Evolutionary conservation across 2,329 filamentous ascomycete genomes (phyloP).

Genomic region (Fusarium floridanum): DNA sequence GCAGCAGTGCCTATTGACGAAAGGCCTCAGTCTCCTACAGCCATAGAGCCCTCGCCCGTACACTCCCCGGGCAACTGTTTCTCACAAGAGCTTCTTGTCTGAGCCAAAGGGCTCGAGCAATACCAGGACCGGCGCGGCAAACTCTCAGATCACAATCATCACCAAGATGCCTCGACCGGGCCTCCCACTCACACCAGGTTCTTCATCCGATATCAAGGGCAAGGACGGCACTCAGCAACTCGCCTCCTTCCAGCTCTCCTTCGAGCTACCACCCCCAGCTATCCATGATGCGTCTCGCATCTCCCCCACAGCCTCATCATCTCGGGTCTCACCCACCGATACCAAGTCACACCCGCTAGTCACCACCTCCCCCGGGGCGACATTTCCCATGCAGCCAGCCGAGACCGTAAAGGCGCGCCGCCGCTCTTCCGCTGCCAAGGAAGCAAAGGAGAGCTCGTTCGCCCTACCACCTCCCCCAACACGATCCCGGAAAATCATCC

Average conservation of each 20-base stretch:
- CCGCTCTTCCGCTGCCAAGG: slow-evolving; percentile 61
- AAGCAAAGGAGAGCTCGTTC: slow-evolving; percentile 73
- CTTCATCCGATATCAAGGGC: slow-evolving; percentile 83
- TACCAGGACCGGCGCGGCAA: neutral
- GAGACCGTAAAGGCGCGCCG: slow-evolving; percentile 67
- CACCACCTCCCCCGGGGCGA: slow-evolving; percentile 42
- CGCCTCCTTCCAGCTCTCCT: slow-evolving; percentile 73
- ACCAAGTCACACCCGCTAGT: slow-evolving; percentile 50
- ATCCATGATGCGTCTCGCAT: slow-evolving; percentile 65
- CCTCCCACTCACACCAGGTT: slow-evolving; percentile 79
- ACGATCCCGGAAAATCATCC: slow-evolving; percentile 93
- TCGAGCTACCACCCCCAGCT: slow-evolving; percentile 83
- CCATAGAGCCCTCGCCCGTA: neutral
- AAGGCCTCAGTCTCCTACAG: neutral
- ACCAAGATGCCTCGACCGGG: slow-evolving; percentile 50
- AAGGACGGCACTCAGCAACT: slow-evolving; percentile 75
- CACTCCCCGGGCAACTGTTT: neutral
- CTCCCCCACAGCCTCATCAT: slow-evolving; percentile 53
- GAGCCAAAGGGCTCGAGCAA: neutral
- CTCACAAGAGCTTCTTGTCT: neutral
- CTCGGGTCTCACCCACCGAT: slow-evolving; percentile 45
- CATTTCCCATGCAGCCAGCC: slow-evolving; percentile 63
- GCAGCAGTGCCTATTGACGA: neutral
- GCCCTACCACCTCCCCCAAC: slow-evolving; percentile 92
- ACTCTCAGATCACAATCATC: slow-evolving; percentile 8